Evolutionary conservation across 345 rosid genomes (phyloP).

Genomic region (Stellera chamaejasme): DNA sequence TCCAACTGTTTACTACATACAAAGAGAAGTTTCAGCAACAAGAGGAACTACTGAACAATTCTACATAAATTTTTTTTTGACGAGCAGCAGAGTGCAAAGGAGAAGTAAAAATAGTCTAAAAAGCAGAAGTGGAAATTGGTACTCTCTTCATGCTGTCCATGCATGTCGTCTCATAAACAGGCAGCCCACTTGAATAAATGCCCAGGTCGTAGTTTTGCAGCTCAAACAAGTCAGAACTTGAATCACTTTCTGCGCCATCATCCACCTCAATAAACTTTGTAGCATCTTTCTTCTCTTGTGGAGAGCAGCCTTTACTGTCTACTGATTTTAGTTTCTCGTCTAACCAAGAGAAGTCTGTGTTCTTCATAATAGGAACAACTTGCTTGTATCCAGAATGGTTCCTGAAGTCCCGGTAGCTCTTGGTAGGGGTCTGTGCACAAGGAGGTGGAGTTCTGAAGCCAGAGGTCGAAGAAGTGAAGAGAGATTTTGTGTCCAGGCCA

Average conservation of each 20-base stretch:
- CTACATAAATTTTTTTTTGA: slow-evolving; percentile 14
- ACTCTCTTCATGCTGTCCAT: slow-evolving; percentile 64
- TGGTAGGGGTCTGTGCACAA: slow-evolving; percentile 48
- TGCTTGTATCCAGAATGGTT: slow-evolving; percentile 50
- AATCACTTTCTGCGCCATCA: slow-evolving; percentile 79
- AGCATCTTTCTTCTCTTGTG: slow-evolving; percentile 24
- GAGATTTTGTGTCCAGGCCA: slow-evolving; percentile 38
- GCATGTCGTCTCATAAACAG: slow-evolving; percentile 85
- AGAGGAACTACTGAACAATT: neutral
- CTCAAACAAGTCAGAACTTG: slow-evolving; percentile 95
- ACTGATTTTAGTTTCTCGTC: slow-evolving; percentile 27
- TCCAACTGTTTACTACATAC: slow-evolving; percentile 20
- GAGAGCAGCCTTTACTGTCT: slow-evolving; percentile 12
- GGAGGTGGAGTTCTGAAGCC: slow-evolving; percentile 79
- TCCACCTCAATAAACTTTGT: slow-evolving; percentile 32
- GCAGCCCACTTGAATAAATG: slow-evolving; percentile 55
- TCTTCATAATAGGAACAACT: slow-evolving; percentile 19
- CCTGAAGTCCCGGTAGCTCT: slow-evolving; percentile 43
- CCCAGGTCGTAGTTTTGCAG: slow-evolving; percentile 69
- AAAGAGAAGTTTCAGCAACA: neutral
- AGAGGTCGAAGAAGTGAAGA: slow-evolving; percentile 52
- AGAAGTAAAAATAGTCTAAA: slow-evolving; percentile 14
- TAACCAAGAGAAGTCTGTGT: slow-evolving; percentile 26
- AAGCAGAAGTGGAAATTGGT: slow-evolving; percentile 42
- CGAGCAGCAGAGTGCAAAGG: slow-evolving; percentile 7